Conservation (phyloP, 2,329 filamentous ascomycete species). For the Xylariaceae sp. region DNA sequence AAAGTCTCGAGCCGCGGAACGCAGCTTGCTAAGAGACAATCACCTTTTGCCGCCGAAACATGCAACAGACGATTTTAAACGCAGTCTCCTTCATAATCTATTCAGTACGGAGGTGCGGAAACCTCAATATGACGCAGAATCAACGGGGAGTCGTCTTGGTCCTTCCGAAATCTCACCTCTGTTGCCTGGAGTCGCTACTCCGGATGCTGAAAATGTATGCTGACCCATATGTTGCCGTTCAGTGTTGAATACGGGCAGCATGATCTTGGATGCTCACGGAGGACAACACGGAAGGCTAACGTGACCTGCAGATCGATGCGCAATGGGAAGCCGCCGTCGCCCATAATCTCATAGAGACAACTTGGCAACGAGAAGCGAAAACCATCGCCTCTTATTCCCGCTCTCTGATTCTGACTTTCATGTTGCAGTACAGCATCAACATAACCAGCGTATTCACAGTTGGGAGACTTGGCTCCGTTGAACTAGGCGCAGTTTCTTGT, state of each 20-base stretch:
- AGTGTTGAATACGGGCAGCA: too few relatives aligned
- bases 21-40: constrained; percentile 62
- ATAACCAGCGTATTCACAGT: constrained; percentile 78
- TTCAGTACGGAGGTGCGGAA: constrained; percentile 57
- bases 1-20: constrained; percentile 56
- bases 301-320: constrained; percentile 48
- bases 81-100: constrained; percentile 39
- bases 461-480: constrained; percentile 69
- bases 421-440: constrained; percentile 82
- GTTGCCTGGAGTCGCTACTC: constrained; percentile 42
- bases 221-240: too few relatives aligned
- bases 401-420: constrained; percentile 70
- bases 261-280: too few relatives aligned
- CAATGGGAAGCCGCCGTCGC: constrained; percentile 86
- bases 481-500: constrained; percentile 63
- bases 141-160: constrained; percentile 31
- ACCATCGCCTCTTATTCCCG: constrained; percentile 70
- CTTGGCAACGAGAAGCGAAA: constrained; percentile 86
- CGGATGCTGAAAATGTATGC: constrained; percentile 46
- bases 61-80: constrained; percentile 34
- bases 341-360: constrained; percentile 78
- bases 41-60: constrained; percentile 64
- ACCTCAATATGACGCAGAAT: constrained; percentile 40
- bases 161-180: constrained; percentile 40
- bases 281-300: too few relatives aligned